Evolutionary conservation across 805 yeast genomes (phyloP), one percentile per base, ranked within the genome.

Genomic region (Ascoidea rubescens): DNA sequence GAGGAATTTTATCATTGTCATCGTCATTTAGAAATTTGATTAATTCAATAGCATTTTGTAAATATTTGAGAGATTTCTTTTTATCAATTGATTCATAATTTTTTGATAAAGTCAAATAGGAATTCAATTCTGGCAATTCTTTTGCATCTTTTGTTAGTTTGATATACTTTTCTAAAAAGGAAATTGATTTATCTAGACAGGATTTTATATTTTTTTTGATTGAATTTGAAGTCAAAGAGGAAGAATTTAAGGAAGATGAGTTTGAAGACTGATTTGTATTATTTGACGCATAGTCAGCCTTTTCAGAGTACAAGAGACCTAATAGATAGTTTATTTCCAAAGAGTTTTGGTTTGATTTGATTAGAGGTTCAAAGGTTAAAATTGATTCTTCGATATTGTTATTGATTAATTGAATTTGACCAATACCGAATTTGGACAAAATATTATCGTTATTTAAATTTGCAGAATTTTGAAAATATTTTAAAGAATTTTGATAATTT

Each of bases 301-400:
- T 75, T 55, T 75, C 73, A 0, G 90, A 76, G 60, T 86, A 84
- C 45, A 89, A 67, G 59, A 84, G 65, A 31, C 98, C 98, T 44
- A 89, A 69, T 46, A 88, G 75, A 61, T 81, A 85, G 55, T 78
- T 75, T 2, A 85, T 83, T 65, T 90, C 96, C 47, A 83, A 69
- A 50, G 84, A 74, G 60, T 80, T 83, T 28, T 87, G 82, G 59
- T 81, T 75, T 16, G 75, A 69, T 10, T 82, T 80, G 53, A 82
- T 74, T 48, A 87, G 71, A 48, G 78, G 77, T 63, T 91, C 98
- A 60, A 87, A 85, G 0, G 96, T 80, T 56, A 90, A 74, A 57
- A 84, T 79, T 10, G 98, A 93, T 63, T 90, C 97, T 59, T 87
- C 89, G 8, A 77, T 63, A 46, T 84, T 78, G 48, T 82, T 82